Percentiles rank a stretch among this genome's conserved stretches.
These are phyloP conservation scores for Naganishia onofrii DNA, from an alignment of 768 basidiomycete genomes.

Conservation along the genomic window DNA sequence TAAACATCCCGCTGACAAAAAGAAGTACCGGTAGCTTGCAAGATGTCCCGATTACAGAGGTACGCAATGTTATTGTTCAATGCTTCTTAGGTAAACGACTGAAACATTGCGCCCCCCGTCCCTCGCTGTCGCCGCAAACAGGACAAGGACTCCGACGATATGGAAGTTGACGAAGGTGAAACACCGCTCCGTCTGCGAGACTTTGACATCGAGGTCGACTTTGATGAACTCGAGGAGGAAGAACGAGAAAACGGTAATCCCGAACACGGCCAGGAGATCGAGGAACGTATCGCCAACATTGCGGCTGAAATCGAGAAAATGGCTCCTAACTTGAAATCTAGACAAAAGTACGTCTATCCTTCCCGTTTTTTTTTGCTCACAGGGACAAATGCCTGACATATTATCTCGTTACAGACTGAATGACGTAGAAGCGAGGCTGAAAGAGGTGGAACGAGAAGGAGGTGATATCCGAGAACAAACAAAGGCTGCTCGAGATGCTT, in stretches of 20 bases:
- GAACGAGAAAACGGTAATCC: conserved; percentile 53
- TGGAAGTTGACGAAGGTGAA: conserved; percentile 18
- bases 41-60: conserved; percentile 94
- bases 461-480: conserved; percentile 88
- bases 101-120: too few species aligned
- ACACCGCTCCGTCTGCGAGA: conserved; percentile 42
- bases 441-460: conserved; percentile 86
- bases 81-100: background rate
- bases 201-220: conserved; percentile 63
- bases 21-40: conserved; percentile 65
- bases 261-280: conserved; percentile 57
- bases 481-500: conserved; percentile 83
- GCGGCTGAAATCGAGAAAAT: conserved; percentile 81
- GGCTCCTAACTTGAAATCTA: conserved; percentile 95
- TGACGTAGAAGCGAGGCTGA: conserved; percentile 66
- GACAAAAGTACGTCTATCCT: conserved; percentile 65
- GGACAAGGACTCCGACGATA: conserved; percentile 8
- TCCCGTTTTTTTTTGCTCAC: background rate
- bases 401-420: conserved; percentile 57
- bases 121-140: background rate
- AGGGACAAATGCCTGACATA: conserved; percentile 51
- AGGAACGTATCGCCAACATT: conserved; percentile 68
- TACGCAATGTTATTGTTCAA: conserved; percentile 48
- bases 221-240: background rate
- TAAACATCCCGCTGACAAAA: conserved; percentile 69